Percentiles rank a stretch among this genome's conserved stretches.
Conservation (phyloP, 2,329 filamentous ascomycete species). For the Cercospora beticola region DNA sequence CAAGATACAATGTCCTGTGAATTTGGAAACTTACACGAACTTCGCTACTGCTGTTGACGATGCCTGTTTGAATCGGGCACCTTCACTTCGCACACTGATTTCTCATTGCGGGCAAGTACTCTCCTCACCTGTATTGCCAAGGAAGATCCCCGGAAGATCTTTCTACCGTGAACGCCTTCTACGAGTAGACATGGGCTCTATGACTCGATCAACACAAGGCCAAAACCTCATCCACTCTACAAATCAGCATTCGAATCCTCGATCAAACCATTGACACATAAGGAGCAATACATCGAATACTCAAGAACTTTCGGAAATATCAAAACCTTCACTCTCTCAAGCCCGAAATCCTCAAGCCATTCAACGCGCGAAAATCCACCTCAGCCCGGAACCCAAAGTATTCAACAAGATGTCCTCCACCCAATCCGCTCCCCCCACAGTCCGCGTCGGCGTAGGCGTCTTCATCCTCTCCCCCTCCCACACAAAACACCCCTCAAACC, state of each 20-base stretch:
- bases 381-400: not conserved
- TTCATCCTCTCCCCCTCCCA: slow-evolving; percentile 39
- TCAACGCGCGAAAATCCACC: too few relatives aligned
- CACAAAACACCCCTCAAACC: slow-evolving; percentile 37
- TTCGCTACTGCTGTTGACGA: not conserved
- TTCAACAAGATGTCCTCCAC: not conserved
- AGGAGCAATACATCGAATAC: too few relatives aligned
- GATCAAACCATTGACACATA: too few relatives aligned
- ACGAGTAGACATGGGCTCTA: not conserved
- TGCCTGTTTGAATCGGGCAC: not conserved
- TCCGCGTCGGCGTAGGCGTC: slow-evolving; percentile 50
- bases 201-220: not conserved
- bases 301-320: too few relatives aligned
- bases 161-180: not conserved
- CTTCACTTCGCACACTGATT: too few relatives aligned
- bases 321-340: too few relatives aligned
- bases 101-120: too few relatives aligned
- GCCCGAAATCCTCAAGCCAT: too few relatives aligned
- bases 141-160: not conserved
- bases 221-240: not conserved
- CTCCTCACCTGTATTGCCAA: not conserved
- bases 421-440: not conserved
- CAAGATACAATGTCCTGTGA: not conserved
- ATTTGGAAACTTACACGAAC: not conserved
- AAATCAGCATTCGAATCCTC: too few relatives aligned